Base-by-base conservation (phyloP, 352 stramenopile species). In the Phytophthora tubulina region DNA sequence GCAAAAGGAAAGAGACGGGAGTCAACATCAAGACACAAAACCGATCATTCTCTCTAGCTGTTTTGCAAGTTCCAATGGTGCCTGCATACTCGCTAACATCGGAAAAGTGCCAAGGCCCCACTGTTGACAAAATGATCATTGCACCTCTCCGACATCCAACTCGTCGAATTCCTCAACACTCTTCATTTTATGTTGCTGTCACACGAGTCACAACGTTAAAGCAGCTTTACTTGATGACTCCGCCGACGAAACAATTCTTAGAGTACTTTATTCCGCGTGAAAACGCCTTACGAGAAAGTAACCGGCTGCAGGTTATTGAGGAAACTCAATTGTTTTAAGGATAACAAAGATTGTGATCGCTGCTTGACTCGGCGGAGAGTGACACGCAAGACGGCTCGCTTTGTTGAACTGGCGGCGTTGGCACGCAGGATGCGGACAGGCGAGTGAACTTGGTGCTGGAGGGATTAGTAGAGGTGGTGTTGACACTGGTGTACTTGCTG, bases 121-220 rank as follows among this genome's bases (percentile, higher is more conserved):
- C 46, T 7, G 27, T 53, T 3, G 27, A 36, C 11, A 53, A n/a
- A 10, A 17, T 53, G 10, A 53, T 53, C 3, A 21, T 53, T 3
- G 46, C 17, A 11, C 46, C 46, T 53, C 21, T 53, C 8, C 21
- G 21, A 39, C 42, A 51, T 32, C 31, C 30, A 31, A 35, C 31
- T 14, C 30, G 41, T n/a, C 15, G 42, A 36, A 38, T 17, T 17
- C 46, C 46, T 35, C 46, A 53, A 33, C 21, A 7, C 27, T 51
- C 38, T 1, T 62, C 38, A 30, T 62, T 50, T 13, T 64, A 64
- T 17, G 44, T 64, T 3, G 56, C 31, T 13, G 38, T 61, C 38
- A 61, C 36, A 1, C 53, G 53, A 36, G 56, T 64, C 1, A 55
- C 33, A 36, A 55, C 56, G 15, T 38, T 64, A n/a, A 46, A 55